phyloP scores from a whole-genome alignment of 208 protist species.

The Naegleria lovaniensis region DNA sequence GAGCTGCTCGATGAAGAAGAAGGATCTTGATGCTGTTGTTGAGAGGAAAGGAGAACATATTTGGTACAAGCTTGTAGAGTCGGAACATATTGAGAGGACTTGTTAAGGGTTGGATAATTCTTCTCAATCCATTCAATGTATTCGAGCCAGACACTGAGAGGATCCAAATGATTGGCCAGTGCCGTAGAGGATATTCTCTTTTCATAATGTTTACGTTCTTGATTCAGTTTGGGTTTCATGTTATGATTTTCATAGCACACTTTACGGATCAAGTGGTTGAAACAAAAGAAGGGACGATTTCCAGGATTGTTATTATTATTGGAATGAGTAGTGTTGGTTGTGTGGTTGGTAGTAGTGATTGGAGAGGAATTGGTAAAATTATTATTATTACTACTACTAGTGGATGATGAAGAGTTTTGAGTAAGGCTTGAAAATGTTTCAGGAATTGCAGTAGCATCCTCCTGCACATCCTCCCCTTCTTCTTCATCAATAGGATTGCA shows the following conservation, averaged over 20 bases:
- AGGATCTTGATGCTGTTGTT: background rate
- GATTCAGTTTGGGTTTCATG: background rate
- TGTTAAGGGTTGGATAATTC: conserved; percentile 23
- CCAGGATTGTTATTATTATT: background rate
- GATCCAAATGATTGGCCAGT: background rate
- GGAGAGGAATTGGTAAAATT: background rate
- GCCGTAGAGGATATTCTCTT: background rate
- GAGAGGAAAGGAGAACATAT: background rate
- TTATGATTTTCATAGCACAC: conserved; percentile 13
- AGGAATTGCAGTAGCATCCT: too few relatives aligned
- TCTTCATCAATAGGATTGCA: too few relatives aligned
- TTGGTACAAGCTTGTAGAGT: background rate
- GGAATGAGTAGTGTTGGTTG: too few relatives aligned
- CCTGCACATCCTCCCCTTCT: too few relatives aligned
- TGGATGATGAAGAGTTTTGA: background rate
- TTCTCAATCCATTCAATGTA: conserved; percentile 18
- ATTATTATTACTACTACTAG: background rate
- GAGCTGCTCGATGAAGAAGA: too few relatives aligned
- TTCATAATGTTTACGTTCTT: background rate
- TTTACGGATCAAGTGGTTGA: background rate
- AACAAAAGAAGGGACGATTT: background rate
- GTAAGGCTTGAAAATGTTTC: background rate
- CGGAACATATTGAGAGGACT: background rate
- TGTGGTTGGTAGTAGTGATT: background rate
- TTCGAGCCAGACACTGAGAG: background rate